Conservation (phyloP, 2,329 filamentous ascomycete species). For the Stemphylium beticola region DNA sequence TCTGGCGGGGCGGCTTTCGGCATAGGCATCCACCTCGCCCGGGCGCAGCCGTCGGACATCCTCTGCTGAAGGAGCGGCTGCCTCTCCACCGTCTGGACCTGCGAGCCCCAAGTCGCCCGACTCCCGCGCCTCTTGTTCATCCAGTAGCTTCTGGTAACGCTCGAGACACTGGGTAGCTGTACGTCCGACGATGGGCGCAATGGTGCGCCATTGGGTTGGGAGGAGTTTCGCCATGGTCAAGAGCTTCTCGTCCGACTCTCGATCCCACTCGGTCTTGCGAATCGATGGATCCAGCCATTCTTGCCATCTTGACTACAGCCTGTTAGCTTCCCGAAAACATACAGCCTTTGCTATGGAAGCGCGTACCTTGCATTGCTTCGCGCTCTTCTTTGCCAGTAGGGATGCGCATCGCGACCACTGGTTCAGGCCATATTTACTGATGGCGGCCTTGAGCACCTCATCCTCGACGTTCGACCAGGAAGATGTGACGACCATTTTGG, state of each 20-base stretch:
- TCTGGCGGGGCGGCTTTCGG: constrained; percentile 92
- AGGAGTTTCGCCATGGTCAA: constrained; percentile 97
- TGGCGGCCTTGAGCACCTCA: constrained; percentile 88
- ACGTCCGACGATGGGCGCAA: constrained; percentile 93
- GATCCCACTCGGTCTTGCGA: constrained; percentile 98
- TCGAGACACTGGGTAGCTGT: constrained; percentile 97
- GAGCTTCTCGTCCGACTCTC: constrained; percentile 97
- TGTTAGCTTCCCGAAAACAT: not conserved
- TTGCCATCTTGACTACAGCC: constrained; percentile 76
- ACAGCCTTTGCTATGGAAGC: not conserved
- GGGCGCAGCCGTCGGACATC: constrained; percentile 88
- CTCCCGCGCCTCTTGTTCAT: constrained; percentile 92
- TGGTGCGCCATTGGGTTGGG: constrained; percentile 99
- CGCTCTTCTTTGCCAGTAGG: constrained; percentile 92
- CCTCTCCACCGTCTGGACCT: constrained; percentile 85
- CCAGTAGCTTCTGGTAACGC: constrained; percentile 93
- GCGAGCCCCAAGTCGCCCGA: constrained; percentile 79
- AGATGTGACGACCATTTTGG: constrained; percentile 46
- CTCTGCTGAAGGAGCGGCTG: constrained; percentile 85
- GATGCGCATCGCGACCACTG: constrained; percentile 99
- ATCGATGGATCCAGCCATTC: constrained; percentile 99
- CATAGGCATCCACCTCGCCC: constrained; percentile 95
- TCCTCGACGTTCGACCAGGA: constrained; percentile 72
- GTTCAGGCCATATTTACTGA: constrained; percentile 53
- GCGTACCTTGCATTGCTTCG: constrained; percentile 87